Percentiles rank a stretch among this genome's conserved stretches.
These are phyloP conservation scores for Lasiosphaeriaceae sp. DNA, from an alignment of 495 filamentous ascomycete species.

Conservation along the genomic window DNA sequence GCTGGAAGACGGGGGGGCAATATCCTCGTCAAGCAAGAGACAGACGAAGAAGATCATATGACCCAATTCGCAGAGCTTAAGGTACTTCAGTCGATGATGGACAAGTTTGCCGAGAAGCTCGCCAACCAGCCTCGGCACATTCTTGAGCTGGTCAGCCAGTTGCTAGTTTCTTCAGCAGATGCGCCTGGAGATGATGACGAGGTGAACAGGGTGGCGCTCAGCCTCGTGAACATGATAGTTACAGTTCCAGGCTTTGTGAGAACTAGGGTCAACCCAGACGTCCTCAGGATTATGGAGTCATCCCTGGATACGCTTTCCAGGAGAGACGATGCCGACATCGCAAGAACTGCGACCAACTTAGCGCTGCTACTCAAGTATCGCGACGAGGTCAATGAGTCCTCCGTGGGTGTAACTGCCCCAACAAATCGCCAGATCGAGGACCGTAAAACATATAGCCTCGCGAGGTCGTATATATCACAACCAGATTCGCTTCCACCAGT, in stretches of 20 bases:
- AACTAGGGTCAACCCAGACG: slow-evolving; percentile 39
- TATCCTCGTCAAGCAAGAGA: slow-evolving; percentile 27
- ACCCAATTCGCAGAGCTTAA: slow-evolving; percentile 56
- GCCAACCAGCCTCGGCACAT: slow-evolving; percentile 58
- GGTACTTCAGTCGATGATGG: slow-evolving; percentile 63
- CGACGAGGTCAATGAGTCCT: slow-evolving; percentile 41
- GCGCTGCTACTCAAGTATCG: slow-evolving; percentile 55
- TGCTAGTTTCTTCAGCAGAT: slow-evolving; percentile 39
- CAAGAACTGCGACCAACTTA: slow-evolving; percentile 54
- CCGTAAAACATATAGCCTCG: slow-evolving; percentile 65
- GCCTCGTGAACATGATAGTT: slow-evolving; percentile 62
- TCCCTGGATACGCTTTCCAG: slow-evolving; percentile 44
- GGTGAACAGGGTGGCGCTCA: slow-evolving; percentile 56
- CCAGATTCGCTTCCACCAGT: slow-evolving; percentile 69
- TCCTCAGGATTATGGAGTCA: slow-evolving; percentile 49
- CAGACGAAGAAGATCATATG: slow-evolving; percentile 37
- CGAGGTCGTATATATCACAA: slow-evolving; percentile 65
- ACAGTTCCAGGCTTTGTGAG: slow-evolving; percentile 59
- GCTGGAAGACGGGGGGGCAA: slow-evolving; percentile 5
- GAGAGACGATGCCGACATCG: slow-evolving; percentile 26
- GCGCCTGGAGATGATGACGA: slow-evolving; percentile 38
- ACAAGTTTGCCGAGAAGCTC: slow-evolving; percentile 63
- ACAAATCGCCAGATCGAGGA: slow-evolving; percentile 55
- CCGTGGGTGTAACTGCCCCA: slow-evolving; percentile 23
- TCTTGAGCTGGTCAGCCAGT: slow-evolving; percentile 57